Evolutionary conservation across 805 yeast species (phyloP), one percentile per base, ranked within the genome.

Genomic region (Saccharomycopsis javanensis): DNA sequence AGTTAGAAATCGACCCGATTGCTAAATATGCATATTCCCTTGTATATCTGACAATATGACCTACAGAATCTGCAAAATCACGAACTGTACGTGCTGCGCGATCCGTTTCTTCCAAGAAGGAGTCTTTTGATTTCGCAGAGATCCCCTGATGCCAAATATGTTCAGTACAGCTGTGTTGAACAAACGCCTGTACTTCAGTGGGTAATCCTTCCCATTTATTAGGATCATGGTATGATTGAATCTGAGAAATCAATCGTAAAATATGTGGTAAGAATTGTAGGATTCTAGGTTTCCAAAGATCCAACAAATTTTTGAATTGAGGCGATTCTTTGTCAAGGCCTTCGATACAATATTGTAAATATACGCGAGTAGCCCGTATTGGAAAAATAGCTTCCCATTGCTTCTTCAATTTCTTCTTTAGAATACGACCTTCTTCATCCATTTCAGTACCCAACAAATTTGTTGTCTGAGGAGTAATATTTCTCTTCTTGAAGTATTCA

Each of bases 111-210:
- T 88, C 96, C 61, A 94, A 85, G 64, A 94, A 95, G 34, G 94
- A 90, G 67, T 94, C 98, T 65, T 88, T 86, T 1, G 96, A 83
- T 70, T 94, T 96, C 58, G 88, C 86, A 1, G 97, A 88, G 23
- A 96, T 95, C 16, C 99, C 99, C 60, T 90, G 96, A 67, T 95
- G 98, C 99, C 99, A 94, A 69, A 94, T 94, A 65, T 98, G 77
- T 72, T 94, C 99, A 67, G 85, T 82, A 53, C 95, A 86, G 60
- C 95, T 85, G 64, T 88, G 85, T 62, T 80, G 79, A n/a, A 92
- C 96, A 74, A 95, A 92, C 1, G 92, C 77, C 68, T 88, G 96
- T 1, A 94, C 98, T 57, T 89, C 95, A 2, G 78, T 79, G 0
- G 99, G 98, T 53, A 94, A 74, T 42, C 81, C 87, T 13, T 75